Base-by-base conservation (phyloP, 2,329 filamentous ascomycete genomes). In the Diaporthe citrichinensis region DNA sequence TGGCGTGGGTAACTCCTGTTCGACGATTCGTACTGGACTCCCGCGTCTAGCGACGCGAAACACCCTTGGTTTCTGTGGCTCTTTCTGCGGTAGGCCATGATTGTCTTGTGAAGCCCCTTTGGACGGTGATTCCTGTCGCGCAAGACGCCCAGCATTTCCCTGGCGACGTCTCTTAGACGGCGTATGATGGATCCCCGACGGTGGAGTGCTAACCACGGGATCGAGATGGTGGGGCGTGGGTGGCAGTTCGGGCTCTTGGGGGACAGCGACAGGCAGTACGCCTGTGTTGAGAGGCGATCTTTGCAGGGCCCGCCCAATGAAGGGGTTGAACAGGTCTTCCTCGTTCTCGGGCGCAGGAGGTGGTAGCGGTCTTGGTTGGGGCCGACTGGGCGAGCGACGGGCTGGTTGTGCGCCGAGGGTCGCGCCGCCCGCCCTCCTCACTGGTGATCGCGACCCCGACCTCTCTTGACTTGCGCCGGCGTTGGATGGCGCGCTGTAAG, bases 211-310 rank as follows among this genome's bases (percentile, higher is more conserved):
- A 39, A 90, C 85, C 1, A 89, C 84, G 0, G 88, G 86, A 75
- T 92, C 90, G 2, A 84, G 84, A 65, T 88, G 85, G 41, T 86
- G 86, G 0, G 88, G 88, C 0, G 90, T 90, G 0, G 90, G 90
- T 4, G 92, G 93, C 7, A 94, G 85, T 65, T 93, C 91, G 1
- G 92, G 92, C 78, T 94, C 91, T 23, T 87, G 87, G n/a, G 81
- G 78, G 9, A 82, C 82, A 3, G 81, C 77, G 9, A 78, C 74
- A 1, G 83, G 81, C 0, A 84, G 77, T 2, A 83, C 82, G 8
- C 81, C 82, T 25, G 76, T 82, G n/a, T 65, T 62, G 39, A 79
- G 84, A 39, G 79, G 86, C 39, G 80, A 84, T 41, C 85, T 84
- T 10, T 82, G 83, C 34, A 86, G 74, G 1, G 79, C 80, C 12